phyloP scores from a whole-genome alignment of 164 flowering plant species.

The Platanus orientalis region DNA sequence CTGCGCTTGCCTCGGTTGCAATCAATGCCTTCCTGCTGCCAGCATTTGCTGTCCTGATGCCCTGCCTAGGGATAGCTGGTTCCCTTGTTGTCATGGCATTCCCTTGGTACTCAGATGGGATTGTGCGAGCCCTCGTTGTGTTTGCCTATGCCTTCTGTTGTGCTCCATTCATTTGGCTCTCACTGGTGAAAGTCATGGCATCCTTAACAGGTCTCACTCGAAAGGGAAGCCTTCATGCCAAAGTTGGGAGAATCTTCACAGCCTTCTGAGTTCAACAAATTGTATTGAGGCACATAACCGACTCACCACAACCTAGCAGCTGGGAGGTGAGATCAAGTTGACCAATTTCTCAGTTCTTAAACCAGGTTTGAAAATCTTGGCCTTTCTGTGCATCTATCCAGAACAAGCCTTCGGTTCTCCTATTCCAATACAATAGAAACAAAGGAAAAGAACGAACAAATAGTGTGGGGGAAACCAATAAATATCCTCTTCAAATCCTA shows the following conservation, averaged over 20 bases:
- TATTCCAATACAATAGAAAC: background rate
- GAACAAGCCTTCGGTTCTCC: background rate
- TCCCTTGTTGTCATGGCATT: conserved; percentile 78
- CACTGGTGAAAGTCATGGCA: conserved; percentile 47
- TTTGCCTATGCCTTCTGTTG: conserved; percentile 74
- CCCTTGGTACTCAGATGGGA: conserved; percentile 78
- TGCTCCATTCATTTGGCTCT: conserved; percentile 60
- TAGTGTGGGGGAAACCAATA: background rate
- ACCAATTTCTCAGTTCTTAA: background rate
- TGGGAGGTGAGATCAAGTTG: background rate
- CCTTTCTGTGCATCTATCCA: background rate
- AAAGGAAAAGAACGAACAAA: background rate
- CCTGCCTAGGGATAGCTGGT: conserved; percentile 61
- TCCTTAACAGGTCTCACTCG: conserved; percentile 58
- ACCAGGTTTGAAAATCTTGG: background rate
- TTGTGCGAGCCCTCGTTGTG: conserved; percentile 61
- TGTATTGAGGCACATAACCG: conserved; percentile 33
- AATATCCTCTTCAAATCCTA: background rate
- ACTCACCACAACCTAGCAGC: background rate
- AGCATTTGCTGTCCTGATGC: conserved; percentile 47
- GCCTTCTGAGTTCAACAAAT: conserved; percentile 53
- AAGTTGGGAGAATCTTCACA: conserved; percentile 50
- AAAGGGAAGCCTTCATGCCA: conserved; percentile 63
- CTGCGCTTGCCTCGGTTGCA: conserved; percentile 50
- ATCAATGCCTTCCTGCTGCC: conserved; percentile 67